phyloP scores from a whole-genome alignment of 805 yeast species.

The Wickerhamiella brachini region DNA sequence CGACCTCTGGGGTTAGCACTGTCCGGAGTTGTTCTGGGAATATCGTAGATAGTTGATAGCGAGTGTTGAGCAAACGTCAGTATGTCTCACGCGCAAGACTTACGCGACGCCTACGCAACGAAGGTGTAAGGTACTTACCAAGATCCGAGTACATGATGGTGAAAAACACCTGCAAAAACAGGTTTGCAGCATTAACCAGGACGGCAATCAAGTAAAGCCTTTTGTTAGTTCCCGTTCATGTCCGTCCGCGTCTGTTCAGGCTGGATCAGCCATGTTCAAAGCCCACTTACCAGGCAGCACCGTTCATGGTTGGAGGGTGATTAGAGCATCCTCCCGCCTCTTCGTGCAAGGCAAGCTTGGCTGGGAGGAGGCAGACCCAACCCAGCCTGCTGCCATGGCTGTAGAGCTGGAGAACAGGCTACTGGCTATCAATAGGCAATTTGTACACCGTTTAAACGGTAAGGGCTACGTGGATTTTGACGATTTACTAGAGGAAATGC shows the following conservation, averaged over 20 bases:
- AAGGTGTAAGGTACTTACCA: conserved; percentile 30
- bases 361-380: background rate
- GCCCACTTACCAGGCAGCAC: conserved; percentile 4
- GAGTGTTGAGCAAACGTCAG: too few relatives aligned
- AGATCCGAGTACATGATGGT: conserved; percentile 90
- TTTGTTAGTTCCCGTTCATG: conserved; percentile 1
- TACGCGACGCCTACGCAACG: too few relatives aligned
- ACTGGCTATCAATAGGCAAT: conserved; percentile 14
- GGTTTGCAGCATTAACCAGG: conserved; percentile 68
- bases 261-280: too few relatives aligned
- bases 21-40: too few relatives aligned
- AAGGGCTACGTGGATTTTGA: conserved; percentile 12
- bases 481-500: conserved; percentile 29
- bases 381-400: background rate
- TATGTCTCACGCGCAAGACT: too few relatives aligned
- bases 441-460: conserved; percentile 13
- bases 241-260: background rate
- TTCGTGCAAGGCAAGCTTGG: background rate
- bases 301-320: conserved; percentile 3
- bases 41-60: too few relatives aligned
- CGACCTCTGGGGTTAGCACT: conserved; percentile 25
- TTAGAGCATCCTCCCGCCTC: background rate
- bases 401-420: conserved; percentile 14
- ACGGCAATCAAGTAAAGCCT: conserved; percentile 41
- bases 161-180: conserved; percentile 87